A percentile compares a stretch with the other conserved stretches of the same genome.
phyloP scores from a whole-genome alignment of 192 early-diverging fungal species.

The Umbelopsis isabellina region DNA sequence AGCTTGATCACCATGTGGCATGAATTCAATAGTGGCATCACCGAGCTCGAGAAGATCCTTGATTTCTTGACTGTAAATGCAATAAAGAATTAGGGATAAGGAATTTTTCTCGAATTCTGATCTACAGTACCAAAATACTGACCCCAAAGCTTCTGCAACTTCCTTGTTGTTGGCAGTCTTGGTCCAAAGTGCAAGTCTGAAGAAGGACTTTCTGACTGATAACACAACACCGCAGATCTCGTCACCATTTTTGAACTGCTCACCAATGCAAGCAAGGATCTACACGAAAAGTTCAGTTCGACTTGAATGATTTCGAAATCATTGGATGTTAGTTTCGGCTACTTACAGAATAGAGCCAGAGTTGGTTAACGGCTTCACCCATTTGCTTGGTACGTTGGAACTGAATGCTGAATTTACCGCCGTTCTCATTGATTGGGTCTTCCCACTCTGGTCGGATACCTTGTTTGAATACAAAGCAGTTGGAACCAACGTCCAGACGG shows the following conservation, averaged over 20 bases:
- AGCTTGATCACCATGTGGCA: conserved; percentile 33
- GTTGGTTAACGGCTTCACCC: conserved; percentile 74
- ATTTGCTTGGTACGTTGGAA: conserved; percentile 67
- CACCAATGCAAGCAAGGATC: conserved; percentile 90
- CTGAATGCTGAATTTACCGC: conserved; percentile 90
- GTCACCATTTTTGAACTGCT: conserved; percentile 74
- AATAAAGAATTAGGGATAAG: background rate
- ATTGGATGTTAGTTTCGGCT: background rate
- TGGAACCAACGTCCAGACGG: conserved; percentile 75
- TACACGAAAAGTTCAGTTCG: conserved; percentile 36
- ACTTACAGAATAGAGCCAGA: conserved; percentile 83
- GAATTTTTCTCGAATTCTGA: background rate
- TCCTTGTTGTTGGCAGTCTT: conserved; percentile 58
- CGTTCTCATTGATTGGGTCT: conserved; percentile 85
- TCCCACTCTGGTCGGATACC: conserved; percentile 96
- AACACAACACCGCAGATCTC: conserved; percentile 92
- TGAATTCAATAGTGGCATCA: conserved; percentile 26
- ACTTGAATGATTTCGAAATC: background rate
- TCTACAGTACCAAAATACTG: conserved; percentile 30
- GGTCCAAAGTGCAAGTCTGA: conserved; percentile 89
- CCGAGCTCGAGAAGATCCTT: conserved; percentile 27
- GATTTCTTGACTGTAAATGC: conserved; percentile 23
- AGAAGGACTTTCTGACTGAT: conserved; percentile 80
- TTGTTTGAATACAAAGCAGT: conserved; percentile 95
- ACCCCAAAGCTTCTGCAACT: conserved; percentile 55